These are phyloP conservation scores for Phytophthora europaea DNA, from an alignment of 352 stramenopile species.

Conservation along the genomic window DNA sequence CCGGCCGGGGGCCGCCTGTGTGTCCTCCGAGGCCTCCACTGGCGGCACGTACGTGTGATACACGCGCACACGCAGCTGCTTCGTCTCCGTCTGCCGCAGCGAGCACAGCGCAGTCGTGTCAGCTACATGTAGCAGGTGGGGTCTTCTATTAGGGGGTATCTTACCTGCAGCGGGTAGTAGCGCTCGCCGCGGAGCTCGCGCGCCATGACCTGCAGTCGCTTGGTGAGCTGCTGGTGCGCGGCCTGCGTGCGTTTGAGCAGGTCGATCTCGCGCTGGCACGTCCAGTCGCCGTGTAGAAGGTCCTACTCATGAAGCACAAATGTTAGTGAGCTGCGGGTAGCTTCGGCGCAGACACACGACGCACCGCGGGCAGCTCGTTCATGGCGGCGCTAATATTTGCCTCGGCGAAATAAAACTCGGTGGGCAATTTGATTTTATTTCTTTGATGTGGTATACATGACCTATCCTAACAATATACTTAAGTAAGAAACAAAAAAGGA, in stretches of 20 bases:
- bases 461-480: too few relatives aligned
- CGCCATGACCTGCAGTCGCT: conserved; percentile 55
- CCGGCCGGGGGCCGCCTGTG: conserved; percentile 40
- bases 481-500: too few relatives aligned
- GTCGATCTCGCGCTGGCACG: conserved; percentile 64
- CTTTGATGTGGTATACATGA: too few relatives aligned
- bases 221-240: conserved; percentile 54
- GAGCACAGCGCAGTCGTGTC: not conserved
- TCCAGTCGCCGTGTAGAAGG: conserved; percentile 66
- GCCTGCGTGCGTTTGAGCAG: conserved; percentile 57
- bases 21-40: conserved; percentile 44
- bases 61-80: conserved; percentile 65
- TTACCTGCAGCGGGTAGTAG: conserved; percentile 69
- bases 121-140: not conserved
- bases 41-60: conserved; percentile 71
- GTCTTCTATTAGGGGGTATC: not conserved
- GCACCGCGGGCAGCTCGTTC: conserved; percentile 34
- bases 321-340: not conserved
- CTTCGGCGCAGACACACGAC: conserved; percentile 3
- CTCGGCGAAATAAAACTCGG: not conserved
- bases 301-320: conserved; percentile 27
- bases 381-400: conserved; percentile 6
- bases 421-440: too few relatives aligned
- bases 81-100: conserved; percentile 54
- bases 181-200: conserved; percentile 68